Conservation (phyloP, 148 eudicot genomes). For the Fagopyrum esculentum region DNA sequence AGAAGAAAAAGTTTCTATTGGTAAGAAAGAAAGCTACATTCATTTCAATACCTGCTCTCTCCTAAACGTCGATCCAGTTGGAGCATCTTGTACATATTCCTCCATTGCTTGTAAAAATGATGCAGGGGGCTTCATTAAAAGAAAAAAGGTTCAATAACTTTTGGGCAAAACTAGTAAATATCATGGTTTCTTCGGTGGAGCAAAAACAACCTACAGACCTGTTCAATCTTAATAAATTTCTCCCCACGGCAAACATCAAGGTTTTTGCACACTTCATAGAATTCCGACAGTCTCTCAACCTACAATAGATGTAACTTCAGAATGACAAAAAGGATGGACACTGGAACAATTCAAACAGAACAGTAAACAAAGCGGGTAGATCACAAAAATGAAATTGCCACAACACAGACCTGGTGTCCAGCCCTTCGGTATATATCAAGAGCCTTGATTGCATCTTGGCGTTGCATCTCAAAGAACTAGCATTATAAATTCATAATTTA, state of each 20-base stretch:
- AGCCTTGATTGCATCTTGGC: conserved; percentile 73
- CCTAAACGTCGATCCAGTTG: conserved; percentile 63
- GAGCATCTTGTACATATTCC: conserved; percentile 91
- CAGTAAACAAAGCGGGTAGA: not conserved
- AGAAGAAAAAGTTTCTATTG: not conserved
- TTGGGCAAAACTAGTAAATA: not conserved
- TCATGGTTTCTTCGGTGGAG: not conserved
- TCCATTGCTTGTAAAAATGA: conserved; percentile 99
- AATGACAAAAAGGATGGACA: not conserved
- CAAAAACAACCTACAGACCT: conserved; percentile 32
- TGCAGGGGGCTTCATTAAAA: conserved; percentile 70
- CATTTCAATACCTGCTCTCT: conserved; percentile 56
- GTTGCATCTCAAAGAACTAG: conserved; percentile 97
- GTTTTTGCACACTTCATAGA: conserved; percentile 86
- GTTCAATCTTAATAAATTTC: conserved; percentile 76
- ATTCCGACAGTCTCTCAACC: conserved; percentile 95
- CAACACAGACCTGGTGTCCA: conserved; percentile 68
- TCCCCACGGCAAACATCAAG: conserved; percentile 89
- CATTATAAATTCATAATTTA: not conserved
- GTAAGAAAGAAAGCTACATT: not conserved
- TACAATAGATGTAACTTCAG: conserved; percentile 18
- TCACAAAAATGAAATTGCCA: not conserved
- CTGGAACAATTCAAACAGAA: not conserved
- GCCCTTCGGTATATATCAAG: conserved; percentile 86
- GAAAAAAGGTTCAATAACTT: not conserved